These are phyloP conservation scores for Niveomyces coronatus DNA, from an alignment of 2,329 filamentous ascomycete species.

Conservation along the genomic window DNA sequence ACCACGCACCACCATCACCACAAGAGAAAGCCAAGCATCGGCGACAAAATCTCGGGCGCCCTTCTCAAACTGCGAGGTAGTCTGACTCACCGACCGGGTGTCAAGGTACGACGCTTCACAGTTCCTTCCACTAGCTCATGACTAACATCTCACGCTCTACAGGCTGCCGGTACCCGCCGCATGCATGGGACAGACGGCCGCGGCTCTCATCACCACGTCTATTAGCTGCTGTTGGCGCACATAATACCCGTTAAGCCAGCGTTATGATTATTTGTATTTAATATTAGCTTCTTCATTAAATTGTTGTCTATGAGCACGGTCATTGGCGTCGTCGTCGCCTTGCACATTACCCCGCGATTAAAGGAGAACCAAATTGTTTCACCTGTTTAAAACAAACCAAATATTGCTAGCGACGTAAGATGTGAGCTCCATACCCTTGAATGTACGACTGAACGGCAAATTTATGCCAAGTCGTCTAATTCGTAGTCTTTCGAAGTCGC, in stretches of 20 bases:
- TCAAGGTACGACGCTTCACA: conserved; percentile 46
- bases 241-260: conserved; percentile 1
- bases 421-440: too few species aligned
- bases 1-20: conserved; percentile 46
- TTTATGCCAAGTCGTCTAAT: too few species aligned
- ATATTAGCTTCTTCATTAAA: conserved; percentile 2
- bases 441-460: too few species aligned
- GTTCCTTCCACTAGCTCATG: too few species aligned
- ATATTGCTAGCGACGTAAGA: too few species aligned
- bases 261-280: neutral
- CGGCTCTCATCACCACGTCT: conserved; percentile 31
- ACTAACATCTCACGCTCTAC: neutral
- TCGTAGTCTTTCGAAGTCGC: too few species aligned
- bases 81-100: conserved; percentile 55
- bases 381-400: too few species aligned
- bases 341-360: too few species aligned
- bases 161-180: conserved; percentile 63
- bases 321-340: too few species aligned
- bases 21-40: conserved; percentile 55
- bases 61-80: conserved; percentile 63
- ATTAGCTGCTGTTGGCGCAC: neutral
- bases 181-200: conserved; percentile 68
- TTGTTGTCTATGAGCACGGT: too few species aligned
- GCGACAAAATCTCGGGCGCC: conserved; percentile 70
- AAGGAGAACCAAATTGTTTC: too few species aligned